Conservation (phyloP, 805 yeast species). For the Schwanniomyces yamadae region DNA sequence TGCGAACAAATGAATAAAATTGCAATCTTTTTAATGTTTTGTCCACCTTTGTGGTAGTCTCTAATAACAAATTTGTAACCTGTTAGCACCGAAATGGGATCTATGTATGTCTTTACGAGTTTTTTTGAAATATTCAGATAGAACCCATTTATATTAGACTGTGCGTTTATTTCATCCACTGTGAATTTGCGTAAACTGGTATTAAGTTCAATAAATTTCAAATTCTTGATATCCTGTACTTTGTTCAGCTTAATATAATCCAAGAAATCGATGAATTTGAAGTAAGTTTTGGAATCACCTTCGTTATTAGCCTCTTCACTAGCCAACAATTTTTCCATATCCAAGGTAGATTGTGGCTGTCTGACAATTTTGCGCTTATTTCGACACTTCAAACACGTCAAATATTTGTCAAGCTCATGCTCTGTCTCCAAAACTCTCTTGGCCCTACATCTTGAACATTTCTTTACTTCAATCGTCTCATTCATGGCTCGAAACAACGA, state of each 20-base stretch:
- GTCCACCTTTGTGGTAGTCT: constrained; percentile 9
- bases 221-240: constrained; percentile 1
- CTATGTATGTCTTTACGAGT: constrained; percentile 3
- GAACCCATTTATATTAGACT: constrained; percentile 4
- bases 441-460: constrained; percentile 8
- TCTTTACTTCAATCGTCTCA: not conserved
- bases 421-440: constrained; percentile 6
- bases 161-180: constrained; percentile 1
- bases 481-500: not conserved
- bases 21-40: constrained; percentile 6
- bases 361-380: constrained; percentile 5
- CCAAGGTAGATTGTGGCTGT: not conserved
- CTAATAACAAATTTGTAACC: constrained; percentile 8
- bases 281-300: not conserved
- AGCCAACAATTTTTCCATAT: constrained; percentile 1
- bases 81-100: constrained; percentile 6
- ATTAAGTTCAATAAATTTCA: constrained; percentile 2
- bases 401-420: constrained; percentile 5
- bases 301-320: no score
- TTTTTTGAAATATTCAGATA: constrained; percentile 4
- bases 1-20: constrained; percentile 8
- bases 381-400: constrained; percentile 8
- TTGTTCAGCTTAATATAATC: constrained; percentile 2
- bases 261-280: constrained; percentile 2
- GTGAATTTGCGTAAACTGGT: constrained; percentile 4